Evolutionary conservation across 2,329 filamentous ascomycete species (phyloP).

Genomic region (Acephala macrosclerotiorum): DNA sequence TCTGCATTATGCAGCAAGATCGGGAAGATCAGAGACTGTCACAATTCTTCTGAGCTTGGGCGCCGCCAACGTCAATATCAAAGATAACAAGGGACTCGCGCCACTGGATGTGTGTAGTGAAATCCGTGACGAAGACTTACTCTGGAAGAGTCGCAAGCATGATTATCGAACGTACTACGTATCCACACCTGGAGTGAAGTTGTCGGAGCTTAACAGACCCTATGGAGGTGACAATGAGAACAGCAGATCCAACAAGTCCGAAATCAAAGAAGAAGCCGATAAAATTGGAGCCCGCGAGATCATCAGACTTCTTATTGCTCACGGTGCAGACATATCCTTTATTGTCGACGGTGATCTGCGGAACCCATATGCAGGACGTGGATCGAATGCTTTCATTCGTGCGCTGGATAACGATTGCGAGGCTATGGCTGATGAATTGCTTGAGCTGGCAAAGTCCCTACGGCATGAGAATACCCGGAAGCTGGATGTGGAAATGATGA

Average conservation of each 20-base stretch:
- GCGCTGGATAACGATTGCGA: conserved; percentile 18
- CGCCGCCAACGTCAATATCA: conserved; percentile 21
- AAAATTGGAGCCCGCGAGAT: conserved; percentile 24
- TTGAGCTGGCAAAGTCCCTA: conserved; percentile 5
- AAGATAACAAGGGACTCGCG: conserved; percentile 6
- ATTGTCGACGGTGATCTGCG: conserved; percentile 10
- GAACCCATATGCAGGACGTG: neutral
- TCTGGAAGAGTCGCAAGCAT: conserved; percentile 14
- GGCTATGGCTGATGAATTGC: conserved; percentile 21
- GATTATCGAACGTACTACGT: neutral
- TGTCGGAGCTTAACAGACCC: neutral
- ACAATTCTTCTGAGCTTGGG: conserved; percentile 24
- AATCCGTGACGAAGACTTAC: conserved; percentile 21
- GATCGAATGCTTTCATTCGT: neutral
- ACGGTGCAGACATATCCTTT: conserved; percentile 26
- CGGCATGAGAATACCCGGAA: neutral
- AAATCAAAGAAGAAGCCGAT: conserved; percentile 10
- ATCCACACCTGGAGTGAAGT: neutral
- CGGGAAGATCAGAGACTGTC: conserved; percentile 26
- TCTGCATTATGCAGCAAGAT: conserved; percentile 27
- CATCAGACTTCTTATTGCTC: conserved; percentile 20
- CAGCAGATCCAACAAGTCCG: neutral
- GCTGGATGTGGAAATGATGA: neutral
- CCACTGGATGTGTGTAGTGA: conserved; percentile 22
- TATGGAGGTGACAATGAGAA: neutral